Percentiles rank a stretch among this genome's conserved stretches.
These are phyloP conservation scores for Cinnamomum micranthum DNA, from an alignment of 164 flowering plant species.

Conservation along the genomic window DNA sequence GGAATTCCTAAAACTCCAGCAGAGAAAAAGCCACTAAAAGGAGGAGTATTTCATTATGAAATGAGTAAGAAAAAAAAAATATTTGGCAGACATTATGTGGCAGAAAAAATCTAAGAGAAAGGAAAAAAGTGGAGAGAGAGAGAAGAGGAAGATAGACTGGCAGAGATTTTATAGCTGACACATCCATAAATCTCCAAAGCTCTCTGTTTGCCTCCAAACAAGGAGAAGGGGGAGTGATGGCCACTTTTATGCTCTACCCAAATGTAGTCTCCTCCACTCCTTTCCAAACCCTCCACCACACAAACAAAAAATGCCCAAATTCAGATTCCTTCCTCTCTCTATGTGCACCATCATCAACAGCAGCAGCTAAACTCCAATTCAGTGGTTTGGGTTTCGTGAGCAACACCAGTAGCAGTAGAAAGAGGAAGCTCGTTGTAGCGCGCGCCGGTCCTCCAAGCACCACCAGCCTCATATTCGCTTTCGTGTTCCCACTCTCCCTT, in stretches of 20 bases:
- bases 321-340: background rate
- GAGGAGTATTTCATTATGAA: too few relatives aligned
- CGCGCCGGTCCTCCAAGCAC: slow-evolving; percentile 21
- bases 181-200: too few relatives aligned
- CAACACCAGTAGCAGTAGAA: slow-evolving; percentile 5
- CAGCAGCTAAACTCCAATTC: background rate
- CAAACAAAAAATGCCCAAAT: background rate
- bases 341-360: background rate
- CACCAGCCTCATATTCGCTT: slow-evolving; percentile 49
- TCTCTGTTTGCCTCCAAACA: too few relatives aligned
- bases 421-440: slow-evolving; percentile 12
- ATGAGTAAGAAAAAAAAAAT: too few relatives aligned
- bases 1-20: too few relatives aligned
- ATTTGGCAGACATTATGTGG: too few relatives aligned
- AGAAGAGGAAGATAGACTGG: too few relatives aligned
- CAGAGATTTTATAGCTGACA: too few relatives aligned
- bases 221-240: background rate
- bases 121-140: too few relatives aligned
- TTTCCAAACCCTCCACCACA: background rate
- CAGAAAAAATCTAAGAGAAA: too few relatives aligned
- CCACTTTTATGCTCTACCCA: background rate
- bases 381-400: background rate
- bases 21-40: too few relatives aligned
- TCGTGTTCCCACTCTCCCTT: slow-evolving; percentile 69
- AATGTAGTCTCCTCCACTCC: background rate